Evolutionary conservation across 352 stramenopile species (phyloP), one percentile per base, ranked within the genome.

Genomic region (Pythium sp.): DNA sequence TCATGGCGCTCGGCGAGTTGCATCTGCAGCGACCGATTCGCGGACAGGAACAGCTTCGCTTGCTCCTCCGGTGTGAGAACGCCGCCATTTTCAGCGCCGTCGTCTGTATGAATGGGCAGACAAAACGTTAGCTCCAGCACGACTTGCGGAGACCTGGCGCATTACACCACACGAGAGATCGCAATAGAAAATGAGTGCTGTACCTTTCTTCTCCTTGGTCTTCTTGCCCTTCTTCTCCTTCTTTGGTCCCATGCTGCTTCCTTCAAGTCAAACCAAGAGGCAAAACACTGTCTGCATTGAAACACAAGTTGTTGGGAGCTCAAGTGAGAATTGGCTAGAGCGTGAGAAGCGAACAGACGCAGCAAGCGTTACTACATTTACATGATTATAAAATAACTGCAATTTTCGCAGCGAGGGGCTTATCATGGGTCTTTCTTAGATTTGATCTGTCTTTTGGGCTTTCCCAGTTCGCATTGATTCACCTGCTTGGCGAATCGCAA

Each of bases 401-500:
- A 24, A 47, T 20, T 30, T 30, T 51, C 15, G 58, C 12, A 69
- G 20, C 28, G 68, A 26, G 47, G 18, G 18, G 8, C 38, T 56
- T 28, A 64, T 64, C 22, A 69, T 43, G 49, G 60, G 62, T 86
- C 80, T 63, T 84, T 83, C 76, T 81, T 89, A n/a, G 84, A 87
- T 68, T 92, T 94, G 72, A 94, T 90, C 72, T 93, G 87, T 5
- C 87, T 80, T 69, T 97, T 99, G 22, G 98, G 94, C 69, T 98
- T 98, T 49, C 97, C 97, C 5, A 99, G 78, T 72, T 99, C 97
- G 57, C 98, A 98, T 77, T 98, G 84, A 79, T 99, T 99, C 14
- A 99, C 96, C 73, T 97, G 84, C 64, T 93, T 83, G 1, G 97
- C 98, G 75, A 99, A 99, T 26, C 97, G 86, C 43, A 99, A 79